A percentile compares a stretch with the other conserved stretches of the same genome.
phyloP scores from a whole-genome alignment of 257 asterid species.

The Primulina tabacum region DNA sequence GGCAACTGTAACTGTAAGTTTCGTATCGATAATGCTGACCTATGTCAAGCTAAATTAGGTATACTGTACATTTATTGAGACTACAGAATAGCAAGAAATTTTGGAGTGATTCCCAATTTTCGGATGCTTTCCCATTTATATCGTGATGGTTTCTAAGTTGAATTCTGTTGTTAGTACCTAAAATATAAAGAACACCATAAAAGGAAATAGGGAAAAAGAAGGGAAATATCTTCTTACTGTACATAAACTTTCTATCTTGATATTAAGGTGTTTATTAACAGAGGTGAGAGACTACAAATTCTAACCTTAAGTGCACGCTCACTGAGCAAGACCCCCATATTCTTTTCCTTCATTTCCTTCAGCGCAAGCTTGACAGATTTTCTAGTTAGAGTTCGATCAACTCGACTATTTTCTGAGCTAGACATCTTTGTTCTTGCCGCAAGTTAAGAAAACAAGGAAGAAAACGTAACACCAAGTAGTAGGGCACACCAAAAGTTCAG shows the following conservation, averaged over 20 bases:
- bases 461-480: not conserved
- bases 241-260: not conserved
- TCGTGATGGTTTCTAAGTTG: too few relatives aligned
- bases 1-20: not conserved
- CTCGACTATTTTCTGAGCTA: conserved; percentile 27
- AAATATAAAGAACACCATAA: not conserved
- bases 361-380: conserved; percentile 71
- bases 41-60: not conserved
- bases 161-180: too few relatives aligned
- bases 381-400: conserved; percentile 50
- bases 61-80: not conserved
- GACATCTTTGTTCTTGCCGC: conserved; percentile 39
- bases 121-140: not conserved
- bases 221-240: not conserved
- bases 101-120: too few relatives aligned
- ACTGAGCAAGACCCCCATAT: conserved; percentile 67
- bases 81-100: too few relatives aligned
- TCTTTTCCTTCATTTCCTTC: conserved; percentile 65
- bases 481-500: conserved; percentile 7
- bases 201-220: not conserved
- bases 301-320: conserved; percentile 75
- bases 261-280: conserved; percentile 5
- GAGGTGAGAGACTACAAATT: conserved; percentile 5
- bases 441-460: conserved; percentile 44
- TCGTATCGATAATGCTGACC: not conserved